Base-by-base conservation (phyloP, 257 asterid genomes). In the Solanum rostratum region DNA sequence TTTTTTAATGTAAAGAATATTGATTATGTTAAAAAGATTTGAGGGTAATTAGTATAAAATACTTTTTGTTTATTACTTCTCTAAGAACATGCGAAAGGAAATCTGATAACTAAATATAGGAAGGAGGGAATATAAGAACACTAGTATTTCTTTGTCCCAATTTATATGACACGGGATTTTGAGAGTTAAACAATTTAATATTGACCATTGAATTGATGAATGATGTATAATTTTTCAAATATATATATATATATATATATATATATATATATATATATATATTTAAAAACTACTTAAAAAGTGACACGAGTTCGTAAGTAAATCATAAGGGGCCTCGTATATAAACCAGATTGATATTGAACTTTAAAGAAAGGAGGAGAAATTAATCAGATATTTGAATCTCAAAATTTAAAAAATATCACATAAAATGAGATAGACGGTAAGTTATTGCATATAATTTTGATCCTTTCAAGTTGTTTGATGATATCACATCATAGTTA, bases 391-490 rank as follows among this genome's bases (percentile, higher is more conserved):
- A 1, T 33, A 1, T 4, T n/a, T n/a, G 11, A 57, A 20, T n/a
- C 0, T 20, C 0, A 0, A 57, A 57, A 9, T 57, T 20, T 0
- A 20, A 20, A 57, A 3, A 9, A 0, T 57, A 0, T 4, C n/a
- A 57, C 13, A 3, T 57, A 20, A 57, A 20, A 8, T 5, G 1
- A 20, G 3, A n/a, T 1, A 2, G 4, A 57, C 20, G 1, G 2
- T 73, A 45, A 45, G 4, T 7, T 13, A 39, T 45, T 13, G 8
- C 14, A 0, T 7, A 22, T 3, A 9, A 76, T 8, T 46, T 76
- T 49, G 45, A 45, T 49, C 19, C 45, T 15, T 27, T 45, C 43
- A 2, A 76, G 16, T 76, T 8, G 27, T 24, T 27, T 76, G 81
- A 49, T 76, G 62, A 27, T 27, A 49, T 76, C 82, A 76, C 82